These are phyloP conservation scores for Cryptococcus jaspeensis DNA, from an alignment of 1,284 basidiomycete genomes.

Conservation along the genomic window DNA sequence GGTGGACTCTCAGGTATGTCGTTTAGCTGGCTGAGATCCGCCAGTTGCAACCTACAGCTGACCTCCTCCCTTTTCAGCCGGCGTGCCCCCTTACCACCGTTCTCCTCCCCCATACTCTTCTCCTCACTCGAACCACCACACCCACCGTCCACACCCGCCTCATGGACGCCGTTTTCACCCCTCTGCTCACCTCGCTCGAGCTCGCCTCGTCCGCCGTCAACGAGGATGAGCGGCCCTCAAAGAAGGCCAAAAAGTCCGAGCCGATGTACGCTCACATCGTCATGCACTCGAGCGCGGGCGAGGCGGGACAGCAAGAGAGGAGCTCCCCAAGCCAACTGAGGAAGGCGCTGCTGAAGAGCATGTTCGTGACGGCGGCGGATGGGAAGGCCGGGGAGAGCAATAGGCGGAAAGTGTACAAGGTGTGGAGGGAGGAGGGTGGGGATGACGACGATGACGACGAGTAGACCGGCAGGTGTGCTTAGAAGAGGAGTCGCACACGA, in stretches of 20 bases:
- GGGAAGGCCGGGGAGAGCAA: conserved; percentile 60
- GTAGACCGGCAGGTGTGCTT: conserved; percentile 1
- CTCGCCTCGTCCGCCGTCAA: conserved; percentile 11
- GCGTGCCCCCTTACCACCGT: conserved; percentile 37
- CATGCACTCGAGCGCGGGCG: conserved; percentile 23
- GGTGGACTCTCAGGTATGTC: conserved; percentile 35
- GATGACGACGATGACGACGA: conserved; percentile 45
- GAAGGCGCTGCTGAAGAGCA: conserved; percentile 60
- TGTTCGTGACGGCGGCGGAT: conserved; percentile 75
- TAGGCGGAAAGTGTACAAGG: conserved; percentile 73
- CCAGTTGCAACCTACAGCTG: neutral
- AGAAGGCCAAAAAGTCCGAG: conserved; percentile 47
- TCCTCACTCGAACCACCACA: conserved; percentile 43
- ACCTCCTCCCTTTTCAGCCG: conserved; percentile 10
- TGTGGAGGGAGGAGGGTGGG: conserved; percentile 63
- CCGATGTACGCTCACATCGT: conserved; percentile 35
- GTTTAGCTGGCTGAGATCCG: no score
- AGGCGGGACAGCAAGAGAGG: conserved; percentile 23
- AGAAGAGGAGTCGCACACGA: neutral
- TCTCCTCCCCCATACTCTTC: conserved; percentile 43
- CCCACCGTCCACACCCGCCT: conserved; percentile 45
- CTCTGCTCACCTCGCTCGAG: conserved; percentile 55
- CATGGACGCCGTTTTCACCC: conserved; percentile 49
- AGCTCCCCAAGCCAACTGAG: conserved; percentile 52
- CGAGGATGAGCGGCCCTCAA: conserved; percentile 25